A percentile compares a stretch with the other conserved stretches of the same genome.
These are phyloP conservation scores for Bruguiera parviflora DNA, from an alignment of 345 rosid species.

Conservation along the genomic window DNA sequence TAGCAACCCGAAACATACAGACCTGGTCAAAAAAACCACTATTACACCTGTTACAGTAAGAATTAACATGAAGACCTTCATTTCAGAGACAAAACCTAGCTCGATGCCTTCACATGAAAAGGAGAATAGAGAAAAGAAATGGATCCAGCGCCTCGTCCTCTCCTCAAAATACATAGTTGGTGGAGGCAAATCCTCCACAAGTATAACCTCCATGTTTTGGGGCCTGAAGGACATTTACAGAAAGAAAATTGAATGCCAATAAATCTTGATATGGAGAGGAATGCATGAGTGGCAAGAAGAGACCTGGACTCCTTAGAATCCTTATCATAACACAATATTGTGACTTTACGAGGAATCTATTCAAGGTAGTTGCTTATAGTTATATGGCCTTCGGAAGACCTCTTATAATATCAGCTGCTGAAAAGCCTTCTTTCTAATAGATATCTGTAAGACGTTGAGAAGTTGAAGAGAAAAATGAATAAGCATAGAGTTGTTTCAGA, in stretches of 20 bases:
- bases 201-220: constrained; percentile 68
- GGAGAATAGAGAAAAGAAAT: constrained; percentile 63
- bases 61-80: constrained; percentile 49
- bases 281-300: constrained; percentile 20
- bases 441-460: constrained; percentile 36
- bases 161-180: constrained; percentile 53
- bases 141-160: constrained; percentile 75
- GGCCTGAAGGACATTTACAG: constrained; percentile 42
- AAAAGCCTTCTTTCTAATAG: constrained; percentile 82
- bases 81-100: constrained; percentile 66
- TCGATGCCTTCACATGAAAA: constrained; percentile 61
- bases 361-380: constrained; percentile 56
- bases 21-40: constrained; percentile 18
- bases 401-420: constrained; percentile 46
- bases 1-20: constrained; percentile 57
- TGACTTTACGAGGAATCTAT: constrained; percentile 75
- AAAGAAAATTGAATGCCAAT: not conserved
- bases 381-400: constrained; percentile 48
- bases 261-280: not conserved
- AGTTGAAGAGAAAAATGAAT: constrained; percentile 5
- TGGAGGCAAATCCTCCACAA: constrained; percentile 73
- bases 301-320: constrained; percentile 77
- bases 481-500: not conserved
- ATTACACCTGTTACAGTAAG: constrained; percentile 17
- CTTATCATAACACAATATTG: constrained; percentile 76